Base-by-base conservation (phyloP, 2,329 filamentous ascomycete genomes). In the Ciborinia camelliae region DNA sequence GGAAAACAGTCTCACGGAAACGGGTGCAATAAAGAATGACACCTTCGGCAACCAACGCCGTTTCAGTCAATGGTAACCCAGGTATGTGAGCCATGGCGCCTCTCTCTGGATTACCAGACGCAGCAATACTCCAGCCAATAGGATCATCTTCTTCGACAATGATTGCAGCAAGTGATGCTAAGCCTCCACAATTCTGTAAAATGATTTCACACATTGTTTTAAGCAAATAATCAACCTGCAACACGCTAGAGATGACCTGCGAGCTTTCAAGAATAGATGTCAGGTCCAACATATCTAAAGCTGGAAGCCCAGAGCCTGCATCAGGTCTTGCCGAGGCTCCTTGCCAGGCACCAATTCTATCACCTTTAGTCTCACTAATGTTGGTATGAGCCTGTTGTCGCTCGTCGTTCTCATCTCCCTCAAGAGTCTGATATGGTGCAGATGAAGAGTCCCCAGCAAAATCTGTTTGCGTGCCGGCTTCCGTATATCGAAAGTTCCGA, bases 151-250 rank as follows among this genome's bases (percentile, higher is more conserved):
- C 89, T 70, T 90, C 86, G 10, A 92, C 86, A 28, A 92, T 82
- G 62, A 94, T 90, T 18, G 89, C 90, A 23, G 89, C 90, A 7
- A 89, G 80, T 2, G 88, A 89, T 10, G 89, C 89, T 9, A 85
- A 82, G 39, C 85, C 84, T 47, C 89, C 90, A 60, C 89, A 92
- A 0, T 89, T 91, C 70, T 92, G 88, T 32, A 93, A 76, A 57
- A 93, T 91, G 67, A 93, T 90, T 67, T 91, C 87, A 70, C 89
- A 91, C 86, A 94, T 91, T 50, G 90, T 92, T 72, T 89, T 87
- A 67, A 93, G 82, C 4, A 94, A 81, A 71, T 89, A 84, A 68
- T 93, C 90, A 15, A 93, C 85, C 68, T 90, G 84, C 14, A 94
- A 77, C 59, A 92, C 89, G 20, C 90, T 92, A 5, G 90, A 93